A percentile compares a stretch with the other conserved stretches of the same genome.
phyloP scores from a whole-genome alignment of 148 eudicot species.

The Pouteria glomerata region DNA sequence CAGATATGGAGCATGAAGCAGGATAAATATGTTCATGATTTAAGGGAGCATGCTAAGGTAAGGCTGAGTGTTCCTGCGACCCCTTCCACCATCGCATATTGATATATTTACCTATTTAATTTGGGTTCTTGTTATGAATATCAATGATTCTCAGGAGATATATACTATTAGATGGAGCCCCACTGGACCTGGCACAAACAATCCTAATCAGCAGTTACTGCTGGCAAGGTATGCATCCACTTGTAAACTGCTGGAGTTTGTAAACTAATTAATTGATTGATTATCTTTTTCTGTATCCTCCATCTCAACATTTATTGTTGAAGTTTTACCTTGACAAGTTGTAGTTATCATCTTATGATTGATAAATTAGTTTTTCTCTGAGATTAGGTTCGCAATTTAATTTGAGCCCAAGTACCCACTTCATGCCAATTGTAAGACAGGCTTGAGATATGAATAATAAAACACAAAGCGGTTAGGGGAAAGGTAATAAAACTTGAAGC shows the following conservation, averaged over 20 bases:
- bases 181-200: constrained; percentile 55
- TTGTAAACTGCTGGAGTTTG: background rate
- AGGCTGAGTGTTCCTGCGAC: background rate
- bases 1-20: constrained; percentile 71
- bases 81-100: background rate
- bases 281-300: background rate
- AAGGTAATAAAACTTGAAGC: too few species aligned
- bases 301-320: background rate
- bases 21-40: constrained; percentile 45
- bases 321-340: background rate
- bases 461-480: too few species aligned
- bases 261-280: background rate
- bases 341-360: background rate
- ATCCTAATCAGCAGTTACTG: constrained; percentile 56
- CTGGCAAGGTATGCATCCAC: constrained; percentile 53
- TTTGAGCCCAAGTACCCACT: too few species aligned
- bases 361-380: too few species aligned
- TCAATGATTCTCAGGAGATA: constrained; percentile 40
- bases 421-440: too few species aligned
- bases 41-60: constrained; percentile 61
- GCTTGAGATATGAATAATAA: too few species aligned
- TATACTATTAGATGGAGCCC: constrained; percentile 75
- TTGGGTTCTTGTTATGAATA: background rate
- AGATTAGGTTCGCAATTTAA: too few species aligned
- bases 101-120: background rate